phyloP scores from a whole-genome alignment of 768 basidiomycete genomes.

The Phlebiopsis gigantea region DNA sequence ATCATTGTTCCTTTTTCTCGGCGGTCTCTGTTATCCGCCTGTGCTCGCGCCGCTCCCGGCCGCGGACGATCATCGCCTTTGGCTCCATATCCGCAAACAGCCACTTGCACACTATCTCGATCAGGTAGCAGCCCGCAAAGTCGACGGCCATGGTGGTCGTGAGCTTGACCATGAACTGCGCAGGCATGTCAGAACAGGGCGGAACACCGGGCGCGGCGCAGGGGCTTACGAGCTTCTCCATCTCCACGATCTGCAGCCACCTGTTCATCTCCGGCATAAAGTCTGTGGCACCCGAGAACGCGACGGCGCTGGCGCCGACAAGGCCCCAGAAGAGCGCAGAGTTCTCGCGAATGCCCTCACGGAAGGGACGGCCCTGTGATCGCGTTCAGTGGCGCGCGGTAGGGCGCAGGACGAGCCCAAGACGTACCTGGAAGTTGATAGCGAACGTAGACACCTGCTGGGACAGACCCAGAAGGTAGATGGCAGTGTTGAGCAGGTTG shows the following conservation, averaged over 20 bases:
- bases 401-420: neutral
- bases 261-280: constrained; percentile 92
- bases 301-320: constrained; percentile 82
- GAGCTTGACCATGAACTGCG: constrained; percentile 78
- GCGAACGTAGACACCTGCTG: constrained; percentile 99
- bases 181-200: neutral
- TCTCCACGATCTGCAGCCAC: constrained; percentile 96
- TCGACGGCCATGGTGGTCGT: constrained; percentile 82
- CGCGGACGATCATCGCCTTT: constrained; percentile 76
- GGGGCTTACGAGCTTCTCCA: constrained; percentile 71
- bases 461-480: constrained; percentile 90
- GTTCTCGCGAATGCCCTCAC: constrained; percentile 97
- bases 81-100: constrained; percentile 88
- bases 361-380: constrained; percentile 88
- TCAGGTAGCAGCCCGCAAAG: constrained; percentile 81
- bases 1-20: neutral
- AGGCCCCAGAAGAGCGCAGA: constrained; percentile 90
- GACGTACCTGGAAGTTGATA: constrained; percentile 97
- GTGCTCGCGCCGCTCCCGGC: constrained; percentile 72
- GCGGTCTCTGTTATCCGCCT: constrained; percentile 31
- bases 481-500: constrained; percentile 90
- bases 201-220: constrained; percentile 15
- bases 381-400: neutral
- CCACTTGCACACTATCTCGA: constrained; percentile 79
- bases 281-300: constrained; percentile 90